Evolutionary conservation across 306 rosid genomes (phyloP), one percentile per base, ranked within the genome.

Genomic region (Cotoneaster glaucophyllus): DNA sequence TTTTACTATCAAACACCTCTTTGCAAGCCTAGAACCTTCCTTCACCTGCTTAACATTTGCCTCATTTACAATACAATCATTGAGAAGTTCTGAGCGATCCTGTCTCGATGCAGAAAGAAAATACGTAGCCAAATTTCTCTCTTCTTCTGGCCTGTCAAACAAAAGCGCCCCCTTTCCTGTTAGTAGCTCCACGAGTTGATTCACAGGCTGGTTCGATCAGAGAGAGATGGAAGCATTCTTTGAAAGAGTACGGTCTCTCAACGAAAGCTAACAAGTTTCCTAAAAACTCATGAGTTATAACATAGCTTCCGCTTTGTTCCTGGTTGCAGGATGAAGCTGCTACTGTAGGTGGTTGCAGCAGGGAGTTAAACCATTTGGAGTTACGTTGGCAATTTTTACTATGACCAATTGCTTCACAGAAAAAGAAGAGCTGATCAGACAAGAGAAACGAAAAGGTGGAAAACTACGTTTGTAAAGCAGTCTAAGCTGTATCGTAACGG

Each of bases 141-240:
- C 69, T 43, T 12, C 53, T 41, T 73, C 74, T 0, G 64, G n/a
- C 62, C 37, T 39, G 11, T 5, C 50, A 22, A 57, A 41, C 2
- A 52, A 54, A 2, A 67, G 12, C 2, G 74, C 74, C 7, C 3
- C 24, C 64, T 44, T 68, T 11, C 79, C 61, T 1, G 79, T 79
- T n/a, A 74, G 4, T 2, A 79, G 75, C 64, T 79, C 82, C 3
- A 32, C 74, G 8, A 67, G 37, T 29, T 29, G 31, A 48, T 79
- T 82, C 70, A 67, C 74, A 71, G 85, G 82, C 22, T 84, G 89
- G 94, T 77, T 45, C 74, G 84, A 80, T 69, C 82, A 56, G 12
- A 73, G 85, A 79, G 90, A 87, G 45, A 74, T 64, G 21, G 81
- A 74, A 4, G 95, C 97, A 37, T 92, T 94, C 85, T 85, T 90